Base-by-base conservation (phyloP, 441 rosid genomes). In the Mallotus japonicus region DNA sequence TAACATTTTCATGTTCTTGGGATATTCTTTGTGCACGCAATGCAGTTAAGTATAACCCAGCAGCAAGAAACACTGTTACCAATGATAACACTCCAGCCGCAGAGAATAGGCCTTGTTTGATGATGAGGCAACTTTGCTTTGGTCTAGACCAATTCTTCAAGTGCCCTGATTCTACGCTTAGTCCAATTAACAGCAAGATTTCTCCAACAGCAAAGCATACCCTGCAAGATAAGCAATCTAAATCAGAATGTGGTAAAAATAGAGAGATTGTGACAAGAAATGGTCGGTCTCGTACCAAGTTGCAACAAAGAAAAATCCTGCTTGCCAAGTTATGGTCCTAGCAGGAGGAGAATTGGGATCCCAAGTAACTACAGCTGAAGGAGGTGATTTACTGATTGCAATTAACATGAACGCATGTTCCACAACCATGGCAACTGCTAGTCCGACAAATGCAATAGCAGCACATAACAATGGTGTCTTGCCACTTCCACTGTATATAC, bases 161-260 rank as follows among this genome's bases (percentile, higher is more conserved):
- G 84, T 95, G 99, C 3, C 98, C 97, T 15, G 99, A 91, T 82
- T 95, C 99, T 46, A 95, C 88, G 72, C 92, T 90, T 15, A 91
- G 75, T 62, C 94, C 97, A 17, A 93, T 85, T 75, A 93, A 67
- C 68, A 95, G 15, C 71, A 93, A 82, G 57, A 91, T 88, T 76
- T 95, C 97, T 19, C 79, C 93, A 62, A 89, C 89, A 0, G 92
- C 90, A 81, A 95, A 95, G 66, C 92, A 91, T 70, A 87, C 20
- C 98, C 97, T 93, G 77, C n/a, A 19, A 50, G 42, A 60, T 28
- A 60, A 11, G 2, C 32, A 28, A 16, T 68, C 34, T 17, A n/a
- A 4, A 50, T n/a, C 6, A 37, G 40, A 37, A 37, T 37, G 40
- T 37, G 40, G 40, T 37, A 37, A 37, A 37, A 37, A 37, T 3